phyloP scores from a whole-genome alignment of 2,329 filamentous ascomycete genomes.

The Graphiopsis chlorocephala region DNA sequence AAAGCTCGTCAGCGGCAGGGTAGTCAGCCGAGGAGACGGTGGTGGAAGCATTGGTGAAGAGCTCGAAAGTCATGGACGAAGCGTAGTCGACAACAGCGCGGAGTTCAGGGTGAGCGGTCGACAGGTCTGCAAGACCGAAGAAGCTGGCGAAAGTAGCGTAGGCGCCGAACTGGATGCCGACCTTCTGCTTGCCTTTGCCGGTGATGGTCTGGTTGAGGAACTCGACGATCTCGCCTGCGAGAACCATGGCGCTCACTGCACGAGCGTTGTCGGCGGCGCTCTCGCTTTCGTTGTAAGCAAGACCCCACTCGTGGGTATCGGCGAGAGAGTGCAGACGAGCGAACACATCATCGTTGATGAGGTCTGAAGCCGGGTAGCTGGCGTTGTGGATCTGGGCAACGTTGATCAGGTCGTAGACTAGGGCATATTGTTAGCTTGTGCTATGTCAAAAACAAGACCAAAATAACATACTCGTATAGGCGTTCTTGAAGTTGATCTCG shows the following conservation, averaged over 20 bases:
- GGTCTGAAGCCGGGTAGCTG: constrained; percentile 54
- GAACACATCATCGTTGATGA: constrained; percentile 60
- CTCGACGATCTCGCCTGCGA: constrained; percentile 45
- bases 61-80: constrained; percentile 76
- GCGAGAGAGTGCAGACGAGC: constrained; percentile 69
- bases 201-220: constrained; percentile 46
- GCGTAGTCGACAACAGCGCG: constrained; percentile 80
- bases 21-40: constrained; percentile 41
- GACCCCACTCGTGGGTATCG: constrained; percentile 74
- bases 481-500: constrained; percentile 58
- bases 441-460: neutral
- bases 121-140: constrained; percentile 58
- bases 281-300: constrained; percentile 70
- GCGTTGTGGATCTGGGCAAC: constrained; percentile 62
- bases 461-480: constrained; percentile 60
- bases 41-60: constrained; percentile 51
- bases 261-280: constrained; percentile 42
- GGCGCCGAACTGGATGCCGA: constrained; percentile 59
- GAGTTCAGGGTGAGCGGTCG: constrained; percentile 59
- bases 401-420: constrained; percentile 61
- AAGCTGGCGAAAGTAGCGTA: constrained; percentile 61
- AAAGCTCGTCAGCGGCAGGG: constrained; percentile 46
- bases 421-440: neutral
- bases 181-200: constrained; percentile 38
- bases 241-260: constrained; percentile 47